A percentile compares a stretch with the other conserved stretches of the same genome.
Evolutionary conservation across 2,329 filamentous ascomycete species (phyloP).

Genomic region (Apiospora kogelbergensis): DNA sequence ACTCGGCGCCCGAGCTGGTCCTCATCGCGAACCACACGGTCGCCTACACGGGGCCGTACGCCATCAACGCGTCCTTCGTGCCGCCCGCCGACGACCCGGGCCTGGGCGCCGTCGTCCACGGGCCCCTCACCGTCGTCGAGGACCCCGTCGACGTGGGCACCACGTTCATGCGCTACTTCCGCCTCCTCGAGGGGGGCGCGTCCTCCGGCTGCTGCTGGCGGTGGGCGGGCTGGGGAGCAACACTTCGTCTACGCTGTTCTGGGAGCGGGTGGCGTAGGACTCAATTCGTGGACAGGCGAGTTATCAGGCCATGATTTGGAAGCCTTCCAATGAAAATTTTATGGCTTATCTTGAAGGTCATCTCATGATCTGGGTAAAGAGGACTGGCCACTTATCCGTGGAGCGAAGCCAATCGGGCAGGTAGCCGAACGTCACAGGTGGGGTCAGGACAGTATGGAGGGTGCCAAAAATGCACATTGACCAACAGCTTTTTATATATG

Average conservation of each 20-base stretch:
- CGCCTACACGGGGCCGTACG: neutral
- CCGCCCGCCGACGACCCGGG: neutral
- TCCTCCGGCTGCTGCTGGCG: neutral
- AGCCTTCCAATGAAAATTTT: too few relatives aligned
- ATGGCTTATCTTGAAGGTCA: too few relatives aligned
- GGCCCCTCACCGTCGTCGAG: neutral
- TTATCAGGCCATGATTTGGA: too few relatives aligned
- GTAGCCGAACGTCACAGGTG: neutral
- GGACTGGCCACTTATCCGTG: neutral
- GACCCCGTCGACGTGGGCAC: neutral
- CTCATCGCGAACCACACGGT: neutral
- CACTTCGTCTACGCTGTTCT: neutral
- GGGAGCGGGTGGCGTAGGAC: neutral
- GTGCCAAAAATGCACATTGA: too few relatives aligned
- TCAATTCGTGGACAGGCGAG: neutral
- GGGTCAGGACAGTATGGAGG: neutral
- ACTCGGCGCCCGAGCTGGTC: neutral
- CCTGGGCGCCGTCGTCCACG: neutral
- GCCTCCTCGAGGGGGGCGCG: neutral
- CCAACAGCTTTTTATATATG: too few relatives aligned
- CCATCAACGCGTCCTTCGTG: neutral
- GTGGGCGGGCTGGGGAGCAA: neutral
- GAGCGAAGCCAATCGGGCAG: neutral
- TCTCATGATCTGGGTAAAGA: too few relatives aligned
- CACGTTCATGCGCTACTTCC: neutral